Percentiles rank a stretch among this genome's conserved stretches.
Evolutionary conservation across 2,329 filamentous ascomycete species (phyloP).

Genomic region (Nemania sp.): DNA sequence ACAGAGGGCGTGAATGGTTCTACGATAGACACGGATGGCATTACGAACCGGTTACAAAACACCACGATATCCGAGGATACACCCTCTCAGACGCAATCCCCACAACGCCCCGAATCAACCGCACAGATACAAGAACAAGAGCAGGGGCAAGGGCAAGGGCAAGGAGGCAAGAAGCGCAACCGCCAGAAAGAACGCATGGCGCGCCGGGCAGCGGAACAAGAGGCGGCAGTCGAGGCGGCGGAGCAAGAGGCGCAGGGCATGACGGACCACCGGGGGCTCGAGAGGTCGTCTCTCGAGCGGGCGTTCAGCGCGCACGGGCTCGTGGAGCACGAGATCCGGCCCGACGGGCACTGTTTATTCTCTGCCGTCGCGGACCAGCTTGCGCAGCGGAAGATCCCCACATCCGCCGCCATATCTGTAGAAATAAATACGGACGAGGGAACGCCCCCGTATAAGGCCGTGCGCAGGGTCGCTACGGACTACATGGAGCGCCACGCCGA

Average conservation of each 20-base stretch:
- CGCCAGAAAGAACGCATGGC: constrained; percentile 92
- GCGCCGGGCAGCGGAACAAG: constrained; percentile 85
- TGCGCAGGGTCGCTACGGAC: constrained; percentile 77
- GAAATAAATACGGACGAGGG: constrained; percentile 39
- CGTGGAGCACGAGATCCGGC: constrained; percentile 80
- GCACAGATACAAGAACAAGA: constrained; percentile 38
- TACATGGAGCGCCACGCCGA: constrained; percentile 81
- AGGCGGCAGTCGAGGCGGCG: constrained; percentile 75
- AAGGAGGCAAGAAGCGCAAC: constrained; percentile 77
- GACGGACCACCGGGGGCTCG: constrained; percentile 77
- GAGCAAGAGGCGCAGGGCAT: constrained; percentile 79
- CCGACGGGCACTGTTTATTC: constrained; percentile 96
- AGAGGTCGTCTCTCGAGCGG: constrained; percentile 76
- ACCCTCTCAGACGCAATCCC: constrained; percentile 14
- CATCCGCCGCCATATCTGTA: constrained; percentile 46
- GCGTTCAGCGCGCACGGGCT: constrained; percentile 74
- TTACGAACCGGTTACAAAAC: constrained; percentile 40
- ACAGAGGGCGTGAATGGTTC: constrained; percentile 12
- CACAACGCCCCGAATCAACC: constrained; percentile 14
- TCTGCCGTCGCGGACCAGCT: constrained; percentile 91
- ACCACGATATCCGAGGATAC: constrained; percentile 30
- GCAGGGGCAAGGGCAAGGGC: constrained; percentile 35
- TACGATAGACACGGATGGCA: constrained; percentile 28
- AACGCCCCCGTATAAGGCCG: constrained; percentile 69
- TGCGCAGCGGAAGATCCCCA: constrained; percentile 60